Evolutionary conservation across 2,329 filamentous ascomycete genomes (phyloP).

Genomic region (Colletotrichum orchidophilum): DNA sequence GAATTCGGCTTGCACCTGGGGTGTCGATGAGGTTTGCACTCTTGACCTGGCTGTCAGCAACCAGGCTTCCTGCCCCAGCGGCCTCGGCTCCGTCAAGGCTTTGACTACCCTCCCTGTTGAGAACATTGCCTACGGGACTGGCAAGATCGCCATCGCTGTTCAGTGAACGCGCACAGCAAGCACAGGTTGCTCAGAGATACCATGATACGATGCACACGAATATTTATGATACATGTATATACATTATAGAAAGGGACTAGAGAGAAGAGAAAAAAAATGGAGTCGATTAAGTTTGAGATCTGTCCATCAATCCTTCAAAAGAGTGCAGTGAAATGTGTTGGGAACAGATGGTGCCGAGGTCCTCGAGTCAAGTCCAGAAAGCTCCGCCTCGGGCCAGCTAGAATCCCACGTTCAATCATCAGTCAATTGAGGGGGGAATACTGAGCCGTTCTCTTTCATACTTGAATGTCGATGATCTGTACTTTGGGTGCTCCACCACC

Average conservation of each 20-base stretch:
- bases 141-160: slow-evolving; percentile 41
- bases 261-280: neutral
- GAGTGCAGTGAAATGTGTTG: too few relatives aligned
- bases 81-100: slow-evolving; percentile 46
- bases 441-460: neutral
- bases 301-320: neutral
- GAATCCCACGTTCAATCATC: neutral
- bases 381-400: neutral
- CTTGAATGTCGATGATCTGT: neutral
- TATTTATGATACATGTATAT: slow-evolving; percentile 31
- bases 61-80: slow-evolving; percentile 60
- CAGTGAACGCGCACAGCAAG: slow-evolving; percentile 11
- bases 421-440: neutral
- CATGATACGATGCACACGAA: slow-evolving; percentile 21
- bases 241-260: slow-evolving; percentile 9
- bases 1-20: slow-evolving; percentile 59
- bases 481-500: neutral
- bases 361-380: neutral
- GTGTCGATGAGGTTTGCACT: slow-evolving; percentile 60
- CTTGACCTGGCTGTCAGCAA: slow-evolving; percentile 58
- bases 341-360: neutral
- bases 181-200: slow-evolving; percentile 14
- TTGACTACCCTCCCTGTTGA: slow-evolving; percentile 53
- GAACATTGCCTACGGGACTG: slow-evolving; percentile 63
- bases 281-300: neutral